Evolutionary conservation across 208 protist species (phyloP).

Genomic region (Leptomonas seymouri): DNA sequence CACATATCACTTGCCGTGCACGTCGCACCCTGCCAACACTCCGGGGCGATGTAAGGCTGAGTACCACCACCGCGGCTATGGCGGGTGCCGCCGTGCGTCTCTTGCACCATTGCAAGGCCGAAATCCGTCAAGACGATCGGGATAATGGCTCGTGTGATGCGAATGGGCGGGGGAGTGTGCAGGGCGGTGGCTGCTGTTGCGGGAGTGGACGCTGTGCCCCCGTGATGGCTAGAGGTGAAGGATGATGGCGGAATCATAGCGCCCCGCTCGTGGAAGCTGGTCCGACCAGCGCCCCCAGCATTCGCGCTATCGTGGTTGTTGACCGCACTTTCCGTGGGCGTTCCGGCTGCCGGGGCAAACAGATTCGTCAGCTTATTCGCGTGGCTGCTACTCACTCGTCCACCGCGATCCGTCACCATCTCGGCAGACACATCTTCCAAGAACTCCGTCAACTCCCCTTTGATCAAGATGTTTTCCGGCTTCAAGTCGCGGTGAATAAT

Average conservation of each 20-base stretch:
- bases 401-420: neutral
- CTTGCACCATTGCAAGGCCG: conserved; percentile 68
- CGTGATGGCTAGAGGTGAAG: neutral
- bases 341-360: neutral
- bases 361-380: conserved; percentile 1
- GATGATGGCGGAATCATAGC: conserved; percentile 4
- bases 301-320: neutral
- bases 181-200: neutral
- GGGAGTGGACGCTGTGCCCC: conserved; percentile 1
- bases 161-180: conserved; percentile 19
- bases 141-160: conserved; percentile 52
- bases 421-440: conserved; percentile 19
- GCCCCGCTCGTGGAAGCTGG: neutral
- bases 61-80: conserved; percentile 49
- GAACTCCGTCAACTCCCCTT: conserved; percentile 36
- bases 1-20: conserved; percentile 83
- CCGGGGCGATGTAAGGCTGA: conserved; percentile 84
- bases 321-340: neutral
- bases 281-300: neutral
- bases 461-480: conserved; percentile 93
- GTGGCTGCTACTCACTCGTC: neutral
- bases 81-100: conserved; percentile 24
- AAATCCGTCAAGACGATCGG: conserved; percentile 89
- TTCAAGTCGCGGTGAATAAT: conserved; percentile 99
- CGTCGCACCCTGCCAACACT: conserved; percentile 65